Conservation (phyloP, 257 asterid species). For the Solanum boliviense region DNA sequence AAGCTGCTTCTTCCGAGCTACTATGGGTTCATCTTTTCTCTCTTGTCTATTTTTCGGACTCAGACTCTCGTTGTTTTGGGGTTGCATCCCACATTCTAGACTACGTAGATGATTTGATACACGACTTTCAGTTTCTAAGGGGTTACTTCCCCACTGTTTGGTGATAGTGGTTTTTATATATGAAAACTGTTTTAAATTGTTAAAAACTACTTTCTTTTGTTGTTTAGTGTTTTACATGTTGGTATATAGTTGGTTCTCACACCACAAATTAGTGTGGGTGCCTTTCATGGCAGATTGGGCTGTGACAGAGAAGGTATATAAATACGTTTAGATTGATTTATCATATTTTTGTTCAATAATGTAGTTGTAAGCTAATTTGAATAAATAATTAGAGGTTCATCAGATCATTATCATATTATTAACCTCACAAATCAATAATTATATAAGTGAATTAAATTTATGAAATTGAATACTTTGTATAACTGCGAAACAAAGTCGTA, state of each 20-base stretch:
- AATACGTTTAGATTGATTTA: neutral
- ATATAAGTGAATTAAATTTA: neutral
- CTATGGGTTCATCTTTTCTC: too few species aligned
- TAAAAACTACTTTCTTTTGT: too few species aligned
- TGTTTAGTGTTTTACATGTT: neutral
- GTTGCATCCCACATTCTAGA: too few species aligned
- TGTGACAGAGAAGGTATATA: neutral
- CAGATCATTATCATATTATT: neutral
- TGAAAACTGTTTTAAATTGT: too few species aligned
- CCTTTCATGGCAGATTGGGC: neutral
- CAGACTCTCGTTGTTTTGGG: too few species aligned
- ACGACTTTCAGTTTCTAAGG: neutral
- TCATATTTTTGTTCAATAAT: neutral
- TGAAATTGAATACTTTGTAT: too few species aligned
- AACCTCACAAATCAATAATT: neutral
- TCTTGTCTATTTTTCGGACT: neutral
- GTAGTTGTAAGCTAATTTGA: neutral
- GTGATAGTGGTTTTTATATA: too few species aligned
- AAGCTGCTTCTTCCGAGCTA: neutral
- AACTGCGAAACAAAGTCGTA: too few species aligned
- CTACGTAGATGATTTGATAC: neutral
- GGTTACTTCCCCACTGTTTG: neutral
- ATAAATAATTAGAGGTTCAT: neutral
- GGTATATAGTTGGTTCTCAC: neutral
- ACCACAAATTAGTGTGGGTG: neutral